These are phyloP conservation scores for Leptographium radiaticola DNA, from an alignment of 2,329 filamentous ascomycete genomes.

Conservation along the genomic window DNA sequence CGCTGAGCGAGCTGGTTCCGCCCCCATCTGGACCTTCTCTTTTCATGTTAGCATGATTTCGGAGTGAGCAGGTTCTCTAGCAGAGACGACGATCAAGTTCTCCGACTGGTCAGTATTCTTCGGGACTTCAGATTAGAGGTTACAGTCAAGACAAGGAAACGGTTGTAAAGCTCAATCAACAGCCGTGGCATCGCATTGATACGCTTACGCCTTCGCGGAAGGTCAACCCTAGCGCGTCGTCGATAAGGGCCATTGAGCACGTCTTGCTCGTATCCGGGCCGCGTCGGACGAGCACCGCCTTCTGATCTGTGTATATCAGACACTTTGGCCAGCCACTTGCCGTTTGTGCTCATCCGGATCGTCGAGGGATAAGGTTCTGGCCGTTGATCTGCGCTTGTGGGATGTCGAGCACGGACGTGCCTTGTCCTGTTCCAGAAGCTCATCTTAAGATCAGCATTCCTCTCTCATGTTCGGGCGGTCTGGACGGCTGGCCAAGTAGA, in stretches of 20 bases:
- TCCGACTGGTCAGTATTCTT: too few relatives aligned
- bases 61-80: too few relatives aligned
- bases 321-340: too few relatives aligned
- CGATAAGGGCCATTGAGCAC: not conserved
- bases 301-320: not conserved
- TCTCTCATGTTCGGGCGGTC: too few relatives aligned
- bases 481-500: not conserved
- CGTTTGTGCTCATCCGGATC: too few relatives aligned
- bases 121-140: too few relatives aligned
- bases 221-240: not conserved
- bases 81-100: too few relatives aligned
- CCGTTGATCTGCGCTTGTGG: not conserved
- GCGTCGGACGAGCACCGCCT: not conserved
- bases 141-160: too few relatives aligned
- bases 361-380: not conserved
- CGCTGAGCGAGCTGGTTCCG: too few relatives aligned
- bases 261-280: not conserved
- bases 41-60: constrained; percentile 8
- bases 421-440: not conserved
- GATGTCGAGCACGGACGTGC: not conserved
- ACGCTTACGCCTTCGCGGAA: not conserved
- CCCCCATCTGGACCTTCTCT: constrained; percentile 8
- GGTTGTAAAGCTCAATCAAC: too few relatives aligned
- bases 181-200: too few relatives aligned
- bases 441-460: not conserved